phyloP scores from a whole-genome alignment of 768 basidiomycete genomes.

The Calocybe gangraenosa region DNA sequence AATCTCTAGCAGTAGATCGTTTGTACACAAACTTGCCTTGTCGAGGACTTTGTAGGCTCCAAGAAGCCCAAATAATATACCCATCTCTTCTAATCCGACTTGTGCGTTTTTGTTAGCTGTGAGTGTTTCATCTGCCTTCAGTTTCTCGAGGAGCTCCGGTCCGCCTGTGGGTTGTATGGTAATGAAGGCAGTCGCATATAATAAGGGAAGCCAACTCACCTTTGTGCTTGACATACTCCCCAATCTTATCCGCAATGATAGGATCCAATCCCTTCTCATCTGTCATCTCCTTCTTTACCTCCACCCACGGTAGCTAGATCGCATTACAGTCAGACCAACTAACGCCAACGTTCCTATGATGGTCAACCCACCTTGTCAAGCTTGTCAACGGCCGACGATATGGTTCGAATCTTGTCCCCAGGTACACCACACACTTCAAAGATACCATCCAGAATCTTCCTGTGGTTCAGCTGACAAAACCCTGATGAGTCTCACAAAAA shows the following conservation, averaged over 20 bases:
- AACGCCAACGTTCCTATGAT: background rate
- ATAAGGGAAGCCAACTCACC: constrained; percentile 37
- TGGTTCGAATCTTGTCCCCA: constrained; percentile 80
- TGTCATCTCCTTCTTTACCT: constrained; percentile 96
- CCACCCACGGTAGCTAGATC: constrained; percentile 74
- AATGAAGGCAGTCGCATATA: background rate
- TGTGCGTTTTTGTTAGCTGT: constrained; percentile 72
- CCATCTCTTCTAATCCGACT: constrained; percentile 85
- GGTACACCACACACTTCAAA: constrained; percentile 97
- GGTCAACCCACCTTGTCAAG: constrained; percentile 76
- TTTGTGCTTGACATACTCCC: constrained; percentile 94
- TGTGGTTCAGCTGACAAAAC: constrained; percentile 77
- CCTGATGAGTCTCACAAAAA: no score
- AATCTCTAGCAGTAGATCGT: background rate
- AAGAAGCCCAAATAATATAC: constrained; percentile 75
- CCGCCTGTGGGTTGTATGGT: constrained; percentile 50
- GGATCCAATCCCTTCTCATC: constrained; percentile 88
- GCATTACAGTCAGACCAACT: background rate
- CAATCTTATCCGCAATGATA: constrained; percentile 86
- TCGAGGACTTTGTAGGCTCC: constrained; percentile 74
- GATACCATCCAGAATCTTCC: constrained; percentile 95
- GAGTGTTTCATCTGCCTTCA: constrained; percentile 61
- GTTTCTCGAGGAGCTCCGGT: constrained; percentile 64
- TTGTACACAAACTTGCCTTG: constrained; percentile 45
- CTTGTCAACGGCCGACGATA: constrained; percentile 97